Conservation (phyloP, 192 early-diverging fungal species). For the Paraglomus occultum region DNA sequence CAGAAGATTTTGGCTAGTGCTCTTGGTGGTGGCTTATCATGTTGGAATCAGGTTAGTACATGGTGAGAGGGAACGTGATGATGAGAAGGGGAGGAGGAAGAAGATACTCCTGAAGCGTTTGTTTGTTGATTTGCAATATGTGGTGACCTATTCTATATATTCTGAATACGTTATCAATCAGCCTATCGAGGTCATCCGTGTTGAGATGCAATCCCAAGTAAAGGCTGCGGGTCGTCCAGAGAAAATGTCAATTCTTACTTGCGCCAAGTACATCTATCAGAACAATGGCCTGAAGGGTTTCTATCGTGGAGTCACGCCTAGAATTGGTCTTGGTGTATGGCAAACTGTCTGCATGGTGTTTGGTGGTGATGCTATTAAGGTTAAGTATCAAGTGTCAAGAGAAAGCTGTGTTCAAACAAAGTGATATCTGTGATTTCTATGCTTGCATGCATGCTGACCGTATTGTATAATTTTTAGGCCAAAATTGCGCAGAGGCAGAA, state of each 20-base stretch:
- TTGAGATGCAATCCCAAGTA: conserved; percentile 97
- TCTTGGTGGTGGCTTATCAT: conserved; percentile 86
- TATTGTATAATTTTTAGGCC: no score
- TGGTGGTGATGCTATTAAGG: conserved; percentile 46
- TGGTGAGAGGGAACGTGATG: not conserved
- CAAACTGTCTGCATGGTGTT: conserved; percentile 93
- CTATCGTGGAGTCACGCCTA: conserved; percentile 83
- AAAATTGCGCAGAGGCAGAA: no score
- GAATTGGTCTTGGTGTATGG: conserved; percentile 76
- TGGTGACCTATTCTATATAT: no score
- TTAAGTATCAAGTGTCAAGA: not conserved
- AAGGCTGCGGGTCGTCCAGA: conserved; percentile 85
- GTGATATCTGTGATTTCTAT: no score
- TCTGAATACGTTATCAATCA: conserved; percentile 32
- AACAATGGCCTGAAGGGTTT: conserved; percentile 91
- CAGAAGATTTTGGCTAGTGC: conserved; percentile 78
- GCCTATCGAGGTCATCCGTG: conserved; percentile 97
- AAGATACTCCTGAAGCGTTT: no score
- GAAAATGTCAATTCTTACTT: conserved; percentile 84
- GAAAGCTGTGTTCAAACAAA: not conserved
- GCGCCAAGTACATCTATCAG: conserved; percentile 88
- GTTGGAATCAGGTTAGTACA: conserved; percentile 79
- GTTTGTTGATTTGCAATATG: no score
- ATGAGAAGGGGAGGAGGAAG: no score
- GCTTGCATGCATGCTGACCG: no score